These are phyloP conservation scores for Lactifluus piperatus DNA, from an alignment of 768 basidiomycete species.

Conservation along the genomic window DNA sequence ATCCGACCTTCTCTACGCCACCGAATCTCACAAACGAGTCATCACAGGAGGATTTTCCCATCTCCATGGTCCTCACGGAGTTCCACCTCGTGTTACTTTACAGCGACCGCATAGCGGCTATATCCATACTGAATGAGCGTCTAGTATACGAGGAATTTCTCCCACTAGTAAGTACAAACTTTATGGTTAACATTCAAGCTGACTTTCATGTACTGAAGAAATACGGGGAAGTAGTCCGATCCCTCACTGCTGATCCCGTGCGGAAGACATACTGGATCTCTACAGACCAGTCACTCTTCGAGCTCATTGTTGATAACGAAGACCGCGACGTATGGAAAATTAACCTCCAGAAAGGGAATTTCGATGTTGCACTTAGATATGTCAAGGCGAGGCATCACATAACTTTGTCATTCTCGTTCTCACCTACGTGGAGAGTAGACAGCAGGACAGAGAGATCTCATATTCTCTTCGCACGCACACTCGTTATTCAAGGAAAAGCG, in stretches of 20 bases:
- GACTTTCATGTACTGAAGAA: conserved; percentile 40
- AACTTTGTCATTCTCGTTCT: neutral
- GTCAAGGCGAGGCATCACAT: conserved; percentile 57
- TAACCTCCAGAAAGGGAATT: conserved; percentile 70
- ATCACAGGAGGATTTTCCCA: conserved; percentile 39
- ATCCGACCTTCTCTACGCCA: conserved; percentile 41
- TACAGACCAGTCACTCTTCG: conserved; percentile 82
- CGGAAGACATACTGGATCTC: conserved; percentile 92
- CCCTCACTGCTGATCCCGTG: conserved; percentile 75
- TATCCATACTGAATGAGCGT: conserved; percentile 75
- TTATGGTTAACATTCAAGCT: neutral
- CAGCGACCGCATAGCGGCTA: conserved; percentile 62
- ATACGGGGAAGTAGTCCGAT: conserved; percentile 62
- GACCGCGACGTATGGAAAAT: conserved; percentile 93
- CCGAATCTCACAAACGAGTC: conserved; percentile 24
- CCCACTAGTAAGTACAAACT: conserved; percentile 51
- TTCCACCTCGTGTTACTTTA: conserved; percentile 90
- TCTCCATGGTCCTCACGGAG: conserved; percentile 78
- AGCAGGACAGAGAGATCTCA: conserved; percentile 72
- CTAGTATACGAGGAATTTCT: conserved; percentile 76
- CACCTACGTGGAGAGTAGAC: conserved; percentile 45
- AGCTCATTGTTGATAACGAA: conserved; percentile 79
- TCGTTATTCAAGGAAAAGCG: conserved; percentile 68
- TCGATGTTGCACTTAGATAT: conserved; percentile 70
- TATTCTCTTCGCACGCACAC: conserved; percentile 78